phyloP scores from a whole-genome alignment of 345 rosid species.

The Pugionium cornutum region DNA sequence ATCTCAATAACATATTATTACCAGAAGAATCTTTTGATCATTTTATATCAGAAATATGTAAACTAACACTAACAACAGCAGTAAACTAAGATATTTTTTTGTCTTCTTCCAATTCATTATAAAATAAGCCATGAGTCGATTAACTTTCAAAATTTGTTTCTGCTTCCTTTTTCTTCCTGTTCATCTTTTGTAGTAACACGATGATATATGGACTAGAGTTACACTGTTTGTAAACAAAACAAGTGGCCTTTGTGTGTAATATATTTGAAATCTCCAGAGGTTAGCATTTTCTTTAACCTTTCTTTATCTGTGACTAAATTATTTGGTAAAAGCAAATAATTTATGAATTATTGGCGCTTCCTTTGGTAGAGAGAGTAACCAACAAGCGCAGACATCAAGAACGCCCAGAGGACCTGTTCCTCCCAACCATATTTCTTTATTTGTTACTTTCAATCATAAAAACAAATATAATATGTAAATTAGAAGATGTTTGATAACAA shows the following conservation, averaged over 20 bases:
- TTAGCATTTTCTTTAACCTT: constrained; percentile 10
- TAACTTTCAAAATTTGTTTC: too few relatives aligned
- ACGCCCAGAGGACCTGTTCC: constrained; percentile 89
- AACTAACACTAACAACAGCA: too few relatives aligned
- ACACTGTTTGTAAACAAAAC: constrained; percentile 14
- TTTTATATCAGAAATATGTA: too few relatives aligned
- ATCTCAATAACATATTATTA: background rate
- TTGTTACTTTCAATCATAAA: background rate
- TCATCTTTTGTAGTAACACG: too few relatives aligned
- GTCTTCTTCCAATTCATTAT: too few relatives aligned
- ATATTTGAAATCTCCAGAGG: constrained; percentile 13
- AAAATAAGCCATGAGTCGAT: too few relatives aligned
- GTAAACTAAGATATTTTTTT: too few relatives aligned
- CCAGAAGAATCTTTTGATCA: too few relatives aligned
- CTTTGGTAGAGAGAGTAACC: constrained; percentile 96
- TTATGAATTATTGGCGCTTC: constrained; percentile 54
- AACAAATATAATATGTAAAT: too few relatives aligned
- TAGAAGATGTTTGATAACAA: background rate
- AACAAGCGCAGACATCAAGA: constrained; percentile 92
- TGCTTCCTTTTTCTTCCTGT: too few relatives aligned
- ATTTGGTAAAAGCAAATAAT: constrained; percentile 8
- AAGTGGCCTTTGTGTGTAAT: background rate
- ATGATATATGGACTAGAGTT: background rate
- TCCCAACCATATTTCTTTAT: constrained; percentile 5
- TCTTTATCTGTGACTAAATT: constrained; percentile 11